phyloP scores from a whole-genome alignment of 495 filamentous ascomycete species.

The Chaetomium tenue region DNA sequence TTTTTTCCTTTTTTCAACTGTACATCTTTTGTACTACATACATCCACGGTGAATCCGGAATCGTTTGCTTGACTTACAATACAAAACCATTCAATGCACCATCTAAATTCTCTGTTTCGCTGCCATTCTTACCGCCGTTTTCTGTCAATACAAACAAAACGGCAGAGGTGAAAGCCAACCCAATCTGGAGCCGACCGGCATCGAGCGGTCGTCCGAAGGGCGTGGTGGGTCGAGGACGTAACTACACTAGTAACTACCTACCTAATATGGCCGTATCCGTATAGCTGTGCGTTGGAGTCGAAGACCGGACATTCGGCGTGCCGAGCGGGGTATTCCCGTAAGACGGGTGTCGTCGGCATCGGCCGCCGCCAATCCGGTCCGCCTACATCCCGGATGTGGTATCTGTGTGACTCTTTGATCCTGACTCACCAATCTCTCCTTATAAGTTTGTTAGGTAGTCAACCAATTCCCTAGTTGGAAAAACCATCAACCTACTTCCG shows the following conservation, averaged over 20 bases:
- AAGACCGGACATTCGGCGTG: constrained; percentile 14
- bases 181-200: neutral
- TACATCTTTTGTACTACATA: no score
- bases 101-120: no score
- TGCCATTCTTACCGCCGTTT: no score
- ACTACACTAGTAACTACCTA: no score
- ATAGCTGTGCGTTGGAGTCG: neutral
- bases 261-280: no score
- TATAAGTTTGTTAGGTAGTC: neutral
- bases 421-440: constrained; percentile 2
- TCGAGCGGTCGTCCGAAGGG: constrained; percentile 12
- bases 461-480: neutral
- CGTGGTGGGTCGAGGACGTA: neutral
- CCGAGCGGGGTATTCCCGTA: constrained; percentile 7
- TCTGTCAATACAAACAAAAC: no score
- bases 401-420: neutral
- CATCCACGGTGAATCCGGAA: no score
- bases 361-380: neutral
- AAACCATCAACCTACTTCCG: neutral
- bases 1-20: no score
- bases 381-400: neutral
- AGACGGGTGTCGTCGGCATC: neutral
- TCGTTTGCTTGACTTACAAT: no score
- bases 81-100: no score
- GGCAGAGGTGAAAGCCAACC: no score